phyloP scores from a whole-genome alignment of 164 flowering plant species.

The Echeveria elegans region DNA sequence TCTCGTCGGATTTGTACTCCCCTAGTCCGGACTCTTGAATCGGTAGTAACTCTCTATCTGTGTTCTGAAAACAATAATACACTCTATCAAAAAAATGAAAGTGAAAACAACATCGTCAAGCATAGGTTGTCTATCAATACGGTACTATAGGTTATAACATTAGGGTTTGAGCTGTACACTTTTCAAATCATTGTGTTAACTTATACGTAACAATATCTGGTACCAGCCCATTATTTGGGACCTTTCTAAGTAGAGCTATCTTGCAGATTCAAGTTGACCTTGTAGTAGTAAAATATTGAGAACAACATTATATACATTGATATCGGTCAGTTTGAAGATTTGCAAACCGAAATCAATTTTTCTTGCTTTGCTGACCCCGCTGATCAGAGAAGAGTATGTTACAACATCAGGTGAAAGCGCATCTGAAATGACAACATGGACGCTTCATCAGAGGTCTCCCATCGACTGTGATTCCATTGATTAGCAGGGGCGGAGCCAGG shows the following conservation, averaged over 20 bases:
- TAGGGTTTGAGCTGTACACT: slow-evolving; percentile 19
- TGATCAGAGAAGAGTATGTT: slow-evolving; percentile 34
- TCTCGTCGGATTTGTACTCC: too few species aligned
- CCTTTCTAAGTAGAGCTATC: slow-evolving; percentile 18
- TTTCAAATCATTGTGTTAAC: slow-evolving; percentile 40
- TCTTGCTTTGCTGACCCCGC: slow-evolving; percentile 31
- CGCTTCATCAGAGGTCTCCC: slow-evolving; percentile 25
- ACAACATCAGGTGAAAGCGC: slow-evolving; percentile 28
- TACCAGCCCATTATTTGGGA: slow-evolving; percentile 20
- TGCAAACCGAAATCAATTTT: slow-evolving; percentile 18
- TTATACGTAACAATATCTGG: slow-evolving; percentile 46
- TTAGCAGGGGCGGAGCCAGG: too few species aligned
- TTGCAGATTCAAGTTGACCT: slow-evolving; percentile 16
- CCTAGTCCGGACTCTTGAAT: too few species aligned
- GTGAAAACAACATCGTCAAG: too few species aligned
- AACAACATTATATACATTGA: too few species aligned
- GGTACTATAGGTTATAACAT: slow-evolving; percentile 25
- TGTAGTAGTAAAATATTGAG: slow-evolving; percentile 27
- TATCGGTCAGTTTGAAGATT: too few species aligned
- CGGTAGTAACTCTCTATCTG: too few species aligned
- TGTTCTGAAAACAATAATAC: too few species aligned
- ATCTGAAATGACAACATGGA: slow-evolving; percentile 33
- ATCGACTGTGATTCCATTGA: slow-evolving; percentile 17
- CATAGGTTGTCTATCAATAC: slow-evolving; percentile 18
- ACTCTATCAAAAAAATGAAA: too few species aligned